Percentiles rank a stretch among this genome's conserved stretches.
Evolutionary conservation across 768 basidiomycete species (phyloP).

Genomic region (Russula foetens): DNA sequence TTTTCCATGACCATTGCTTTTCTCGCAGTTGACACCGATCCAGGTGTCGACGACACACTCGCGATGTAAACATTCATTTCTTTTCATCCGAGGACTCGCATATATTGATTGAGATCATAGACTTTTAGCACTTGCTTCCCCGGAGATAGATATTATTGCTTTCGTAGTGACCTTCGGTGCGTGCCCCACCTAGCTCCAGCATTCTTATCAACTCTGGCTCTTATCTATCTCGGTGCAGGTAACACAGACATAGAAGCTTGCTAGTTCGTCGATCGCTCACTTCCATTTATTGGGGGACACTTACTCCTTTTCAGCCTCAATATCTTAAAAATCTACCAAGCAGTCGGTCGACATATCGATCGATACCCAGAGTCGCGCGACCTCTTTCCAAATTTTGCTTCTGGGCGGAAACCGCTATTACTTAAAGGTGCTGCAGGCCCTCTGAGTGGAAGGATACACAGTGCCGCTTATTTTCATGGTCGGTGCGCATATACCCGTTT

Average conservation of each 20-base stretch:
- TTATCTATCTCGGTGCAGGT: constrained; percentile 35
- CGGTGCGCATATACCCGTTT: constrained; percentile 33
- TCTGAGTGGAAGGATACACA: constrained; percentile 60
- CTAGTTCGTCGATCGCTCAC: constrained; percentile 37
- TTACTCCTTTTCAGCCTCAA: constrained; percentile 42
- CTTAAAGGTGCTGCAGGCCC: constrained; percentile 58
- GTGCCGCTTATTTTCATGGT: constrained; percentile 82
- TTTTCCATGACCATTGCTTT: not conserved
- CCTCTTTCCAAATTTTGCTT: constrained; percentile 58
- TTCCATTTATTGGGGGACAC: too few relatives aligned
- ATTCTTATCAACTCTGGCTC: not conserved
- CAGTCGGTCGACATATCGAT: constrained; percentile 50
- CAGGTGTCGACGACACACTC: constrained; percentile 75
- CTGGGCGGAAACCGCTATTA: constrained; percentile 48
- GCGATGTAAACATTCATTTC: constrained; percentile 51
- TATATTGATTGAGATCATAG: constrained; percentile 30
- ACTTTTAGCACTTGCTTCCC: constrained; percentile 70
- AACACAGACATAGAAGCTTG: constrained; percentile 61
- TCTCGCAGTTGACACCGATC: constrained; percentile 72
- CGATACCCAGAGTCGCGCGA: constrained; percentile 42
- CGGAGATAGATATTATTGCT: constrained; percentile 73
- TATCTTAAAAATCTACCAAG: constrained; percentile 67
- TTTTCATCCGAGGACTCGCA: not conserved
- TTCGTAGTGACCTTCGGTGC: constrained; percentile 71
- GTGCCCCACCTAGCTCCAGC: constrained; percentile 17